Base-by-base conservation (phyloP, 495 filamentous ascomycete genomes). In the Bombardia bombarda region DNA sequence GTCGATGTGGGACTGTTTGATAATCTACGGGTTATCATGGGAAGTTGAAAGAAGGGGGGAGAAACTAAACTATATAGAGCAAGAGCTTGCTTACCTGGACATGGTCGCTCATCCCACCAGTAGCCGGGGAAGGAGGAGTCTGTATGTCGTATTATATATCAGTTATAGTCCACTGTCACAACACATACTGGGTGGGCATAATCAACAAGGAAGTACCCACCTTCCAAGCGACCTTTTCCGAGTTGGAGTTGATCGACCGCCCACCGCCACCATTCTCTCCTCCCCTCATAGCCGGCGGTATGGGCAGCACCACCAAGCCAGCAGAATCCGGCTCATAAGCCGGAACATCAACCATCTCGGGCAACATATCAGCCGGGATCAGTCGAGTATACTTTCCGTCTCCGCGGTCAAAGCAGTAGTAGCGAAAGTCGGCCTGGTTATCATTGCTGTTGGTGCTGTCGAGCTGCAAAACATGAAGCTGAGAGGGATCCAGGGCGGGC, bases 291-390 rank as follows among this genome's bases (percentile, higher is more conserved):
- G 51, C 61, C 25, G 49, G 46, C 2, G 69, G 70, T n/a, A 57
- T 37, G 4, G 64, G 65, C 19, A 76, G 38, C 12, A 71, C 53
- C 16, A 68, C 49, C 51, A 74, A 54, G n/a, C 66, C 60, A 2
- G 50, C 50, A 13, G 38, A 48, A 21, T 58, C 51, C 17, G 45
- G 45, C 47, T 64, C 48, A 1, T 43, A 2, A 10, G 62, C 45
- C 10, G 66, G 63, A 19, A 69, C 51, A 1, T 58, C 60, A 25
- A 53, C 40, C 30, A 70, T 22, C 5, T 60, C 32, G 0, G 78
- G 79, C 4, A 86, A 58, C 60, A 84, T 75, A 50, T 87, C 84
- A 0, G 78, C 69, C 0, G 80, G 76, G 26, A 87, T 62, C 9
- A 89, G 66, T 0, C 79, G 78, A 10, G 80, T 82, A 42, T 75